Conservation (phyloP, 2,329 filamentous ascomycete species). For the Thielaviopsis populi region DNA sequence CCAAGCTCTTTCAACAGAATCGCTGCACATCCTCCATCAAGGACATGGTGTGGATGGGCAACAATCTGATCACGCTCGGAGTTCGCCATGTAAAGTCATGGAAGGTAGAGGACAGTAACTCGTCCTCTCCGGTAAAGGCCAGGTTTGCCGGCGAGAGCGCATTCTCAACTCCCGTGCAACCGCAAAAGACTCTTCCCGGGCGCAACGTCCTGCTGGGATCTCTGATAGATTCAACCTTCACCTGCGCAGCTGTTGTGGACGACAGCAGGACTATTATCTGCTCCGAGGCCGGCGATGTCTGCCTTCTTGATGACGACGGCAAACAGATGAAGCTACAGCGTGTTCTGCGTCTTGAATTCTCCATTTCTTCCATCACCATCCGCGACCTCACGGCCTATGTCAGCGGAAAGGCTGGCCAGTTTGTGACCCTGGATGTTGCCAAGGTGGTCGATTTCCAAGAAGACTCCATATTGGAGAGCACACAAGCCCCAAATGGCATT, state of each 20-base stretch:
- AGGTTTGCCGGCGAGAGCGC: slow-evolving; percentile 28
- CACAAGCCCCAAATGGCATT: slow-evolving; percentile 32
- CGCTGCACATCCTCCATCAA: slow-evolving; percentile 80
- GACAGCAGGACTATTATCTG: slow-evolving; percentile 65
- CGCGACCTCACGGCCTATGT: slow-evolving; percentile 46
- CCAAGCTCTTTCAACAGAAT: slow-evolving; percentile 69
- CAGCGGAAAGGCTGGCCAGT: slow-evolving; percentile 50
- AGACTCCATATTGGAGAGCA: slow-evolving; percentile 27
- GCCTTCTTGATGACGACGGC: slow-evolving; percentile 63
- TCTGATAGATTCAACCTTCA: slow-evolving; percentile 73
- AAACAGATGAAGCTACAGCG: slow-evolving; percentile 56
- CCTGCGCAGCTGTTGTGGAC: slow-evolving; percentile 56
- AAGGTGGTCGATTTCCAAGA: slow-evolving; percentile 31
- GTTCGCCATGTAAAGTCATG: slow-evolving; percentile 88
- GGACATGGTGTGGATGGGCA: slow-evolving; percentile 83
- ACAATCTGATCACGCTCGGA: slow-evolving; percentile 68
- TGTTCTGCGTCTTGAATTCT: slow-evolving; percentile 51
- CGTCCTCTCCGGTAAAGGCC: slow-evolving; percentile 48
- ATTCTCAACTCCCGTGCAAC: slow-evolving; percentile 21
- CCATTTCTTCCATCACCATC: slow-evolving; percentile 51
- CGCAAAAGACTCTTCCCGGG: slow-evolving; percentile 55
- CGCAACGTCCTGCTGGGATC: slow-evolving; percentile 75
- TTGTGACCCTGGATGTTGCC: slow-evolving; percentile 37
- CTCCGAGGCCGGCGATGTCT: slow-evolving; percentile 80
- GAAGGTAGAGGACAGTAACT: slow-evolving; percentile 56